A percentile compares a stretch with the other conserved stretches of the same genome.
These are phyloP conservation scores for Zygosaccharomyces kombuchaensis DNA, from an alignment of 805 yeast species.

Conservation along the genomic window DNA sequence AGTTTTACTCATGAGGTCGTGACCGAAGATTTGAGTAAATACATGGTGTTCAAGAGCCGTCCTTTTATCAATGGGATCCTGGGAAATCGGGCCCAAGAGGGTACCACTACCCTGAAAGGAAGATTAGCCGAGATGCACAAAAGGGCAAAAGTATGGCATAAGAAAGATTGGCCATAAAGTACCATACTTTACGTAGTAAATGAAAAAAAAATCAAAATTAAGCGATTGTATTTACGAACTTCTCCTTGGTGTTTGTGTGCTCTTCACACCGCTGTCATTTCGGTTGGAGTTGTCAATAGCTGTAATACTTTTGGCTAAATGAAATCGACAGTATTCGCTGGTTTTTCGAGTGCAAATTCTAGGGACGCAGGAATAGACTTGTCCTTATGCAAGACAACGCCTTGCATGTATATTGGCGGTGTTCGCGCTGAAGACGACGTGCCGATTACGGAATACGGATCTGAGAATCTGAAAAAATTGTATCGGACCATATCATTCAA, in stretches of 20 bases:
- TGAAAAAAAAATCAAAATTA: neutral
- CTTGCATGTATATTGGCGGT: slow-evolving; percentile 94
- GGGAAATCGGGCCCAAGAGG: slow-evolving; percentile 9
- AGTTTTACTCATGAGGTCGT: slow-evolving; percentile 53
- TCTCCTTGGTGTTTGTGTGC: no score
- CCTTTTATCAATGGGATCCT: slow-evolving; percentile 30
- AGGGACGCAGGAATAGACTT: no score
- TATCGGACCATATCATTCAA: no score
- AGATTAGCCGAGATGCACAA: slow-evolving; percentile 7
- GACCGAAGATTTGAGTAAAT: slow-evolving; percentile 61
- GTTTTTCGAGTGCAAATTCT: no score
- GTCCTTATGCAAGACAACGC: no score
- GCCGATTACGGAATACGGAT: slow-evolving; percentile 69
- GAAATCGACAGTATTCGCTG: no score
- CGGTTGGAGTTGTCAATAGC: no score
- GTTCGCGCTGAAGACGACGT: slow-evolving; percentile 95
- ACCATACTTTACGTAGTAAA: neutral
- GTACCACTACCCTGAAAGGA: slow-evolving; percentile 15
- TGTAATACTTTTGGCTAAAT: no score
- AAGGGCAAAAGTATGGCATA: neutral
- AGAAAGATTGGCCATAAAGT: neutral
- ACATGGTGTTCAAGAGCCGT: slow-evolving; percentile 46
- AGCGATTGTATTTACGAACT: no score
- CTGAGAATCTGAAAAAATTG: slow-evolving; percentile 70
- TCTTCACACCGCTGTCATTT: no score